Evolutionary conservation across 805 yeast species (phyloP).

Genomic region (Hanseniaspora singularis): DNA sequence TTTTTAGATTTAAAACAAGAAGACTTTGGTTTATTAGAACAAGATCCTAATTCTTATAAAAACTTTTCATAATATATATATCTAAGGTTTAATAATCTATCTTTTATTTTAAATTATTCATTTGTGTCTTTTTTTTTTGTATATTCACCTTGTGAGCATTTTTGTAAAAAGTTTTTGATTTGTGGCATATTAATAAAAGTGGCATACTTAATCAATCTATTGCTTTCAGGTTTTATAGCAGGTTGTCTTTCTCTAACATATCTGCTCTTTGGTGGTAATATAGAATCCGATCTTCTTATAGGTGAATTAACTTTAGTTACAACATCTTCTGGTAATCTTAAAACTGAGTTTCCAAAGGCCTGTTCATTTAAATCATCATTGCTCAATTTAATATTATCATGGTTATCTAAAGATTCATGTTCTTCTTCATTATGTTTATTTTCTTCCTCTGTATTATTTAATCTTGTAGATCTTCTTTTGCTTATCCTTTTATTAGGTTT

Average conservation of each 20-base stretch:
- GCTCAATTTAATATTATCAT: no score
- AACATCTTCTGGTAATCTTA: constrained; percentile 21
- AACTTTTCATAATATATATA: constrained; percentile 16
- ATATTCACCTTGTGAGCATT: constrained; percentile 9
- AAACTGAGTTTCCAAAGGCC: constrained; percentile 16
- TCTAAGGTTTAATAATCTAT: no score
- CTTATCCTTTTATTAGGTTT: background rate
- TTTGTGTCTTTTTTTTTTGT: constrained; percentile 14
- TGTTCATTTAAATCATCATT: constrained; percentile 1
- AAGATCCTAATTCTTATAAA: constrained; percentile 28
- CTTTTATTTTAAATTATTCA: constrained; percentile 12
- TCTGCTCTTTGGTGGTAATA: constrained; percentile 25
- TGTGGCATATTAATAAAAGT: constrained; percentile 23
- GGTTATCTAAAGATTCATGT: background rate
- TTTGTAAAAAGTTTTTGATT: constrained; percentile 21
- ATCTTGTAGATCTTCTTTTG: constrained; percentile 23
- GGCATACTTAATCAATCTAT: constrained; percentile 23
- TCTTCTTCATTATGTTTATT: background rate
- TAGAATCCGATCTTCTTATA: constrained; percentile 29
- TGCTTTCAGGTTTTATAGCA: constrained; percentile 25
- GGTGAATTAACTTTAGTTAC: constrained; percentile 26
- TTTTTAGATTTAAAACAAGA: constrained; percentile 64
- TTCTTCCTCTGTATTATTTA: constrained; percentile 19
- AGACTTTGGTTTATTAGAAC: constrained; percentile 44
- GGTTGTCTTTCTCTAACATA: constrained; percentile 28